Conservation (phyloP, 768 basidiomycete species). For the Auricularia sp. region DNA sequence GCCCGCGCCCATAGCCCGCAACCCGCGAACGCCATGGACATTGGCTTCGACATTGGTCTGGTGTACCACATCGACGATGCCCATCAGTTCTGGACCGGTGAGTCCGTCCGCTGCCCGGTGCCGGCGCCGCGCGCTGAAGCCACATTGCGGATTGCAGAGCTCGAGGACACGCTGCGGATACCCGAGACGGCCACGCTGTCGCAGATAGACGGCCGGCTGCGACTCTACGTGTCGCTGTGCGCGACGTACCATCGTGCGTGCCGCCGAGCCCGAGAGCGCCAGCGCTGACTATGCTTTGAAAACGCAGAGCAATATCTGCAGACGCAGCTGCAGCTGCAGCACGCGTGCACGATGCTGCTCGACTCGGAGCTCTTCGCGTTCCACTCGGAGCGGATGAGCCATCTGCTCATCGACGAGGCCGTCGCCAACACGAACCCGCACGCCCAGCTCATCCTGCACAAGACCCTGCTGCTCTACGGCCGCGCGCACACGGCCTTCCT, state of each 20-base stretch:
- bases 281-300: neutral
- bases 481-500: conserved; percentile 59
- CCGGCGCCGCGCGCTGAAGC: conserved; percentile 1
- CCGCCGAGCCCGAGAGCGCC: neutral
- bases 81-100: conserved; percentile 88
- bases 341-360: conserved; percentile 67
- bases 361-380: conserved; percentile 82
- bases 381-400: conserved; percentile 88
- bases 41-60: conserved; percentile 46
- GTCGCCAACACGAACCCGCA: conserved; percentile 78
- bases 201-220: conserved; percentile 67
- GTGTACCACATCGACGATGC: conserved; percentile 74
- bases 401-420: conserved; percentile 56
- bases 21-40: conserved; percentile 28
- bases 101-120: conserved; percentile 18
- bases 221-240: conserved; percentile 68
- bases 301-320: conserved; percentile 75
- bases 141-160: conserved; percentile 40
- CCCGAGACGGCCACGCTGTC: conserved; percentile 57
- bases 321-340: conserved; percentile 71
- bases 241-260: conserved; percentile 77
- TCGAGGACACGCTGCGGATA: conserved; percentile 71
- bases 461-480: conserved; percentile 68
- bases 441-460: conserved; percentile 66
- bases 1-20: neutral